Percentiles rank a stretch among this genome's conserved stretches.
Evolutionary conservation across 2,329 filamentous ascomycete genomes (phyloP).

Genomic region (Aureobasidium sp.): DNA sequence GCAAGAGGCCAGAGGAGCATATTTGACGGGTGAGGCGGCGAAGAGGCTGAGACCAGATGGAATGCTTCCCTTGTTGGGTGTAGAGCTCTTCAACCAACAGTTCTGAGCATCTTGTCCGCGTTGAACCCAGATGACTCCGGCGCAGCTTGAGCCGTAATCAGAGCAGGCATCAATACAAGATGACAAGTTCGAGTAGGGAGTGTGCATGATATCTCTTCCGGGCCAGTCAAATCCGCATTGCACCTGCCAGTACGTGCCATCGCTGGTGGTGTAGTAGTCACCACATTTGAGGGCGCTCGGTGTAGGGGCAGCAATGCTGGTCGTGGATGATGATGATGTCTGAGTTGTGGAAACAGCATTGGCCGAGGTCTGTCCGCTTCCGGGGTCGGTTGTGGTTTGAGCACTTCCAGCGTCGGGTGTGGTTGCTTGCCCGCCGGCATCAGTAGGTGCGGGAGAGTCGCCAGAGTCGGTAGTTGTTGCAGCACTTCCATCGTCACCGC

Average conservation of each 20-base stretch:
- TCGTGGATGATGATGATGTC: not conserved
- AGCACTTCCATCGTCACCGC: not conserved
- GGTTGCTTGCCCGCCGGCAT: no score
- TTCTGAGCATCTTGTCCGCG: constrained; percentile 16
- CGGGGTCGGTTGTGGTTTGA: not conserved
- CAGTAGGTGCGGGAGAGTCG: no score
- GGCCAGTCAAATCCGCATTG: constrained; percentile 5
- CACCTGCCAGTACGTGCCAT: constrained; percentile 13
- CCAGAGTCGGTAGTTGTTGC: no score
- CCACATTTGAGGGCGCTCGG: constrained; percentile 15
- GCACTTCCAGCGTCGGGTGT: not conserved
- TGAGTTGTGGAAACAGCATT: not conserved
- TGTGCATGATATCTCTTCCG: not conserved
- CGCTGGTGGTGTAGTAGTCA: constrained; percentile 9
- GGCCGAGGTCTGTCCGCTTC: not conserved
- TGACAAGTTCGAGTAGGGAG: constrained; percentile 6
- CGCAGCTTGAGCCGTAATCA: constrained; percentile 2
- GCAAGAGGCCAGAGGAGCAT: constrained; percentile 13
- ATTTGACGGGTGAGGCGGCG: constrained; percentile 5
- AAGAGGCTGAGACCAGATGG: constrained; percentile 13
- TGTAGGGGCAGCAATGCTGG: not conserved
- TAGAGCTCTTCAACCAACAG: constrained; percentile 16
- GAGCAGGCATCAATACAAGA: constrained; percentile 18
- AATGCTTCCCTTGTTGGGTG: not conserved
- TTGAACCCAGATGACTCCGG: constrained; percentile 17